Percentiles rank a stretch among this genome's conserved stretches.
phyloP scores from a whole-genome alignment of 495 filamentous ascomycete genomes.

The Xanthoparmelia taractica region DNA sequence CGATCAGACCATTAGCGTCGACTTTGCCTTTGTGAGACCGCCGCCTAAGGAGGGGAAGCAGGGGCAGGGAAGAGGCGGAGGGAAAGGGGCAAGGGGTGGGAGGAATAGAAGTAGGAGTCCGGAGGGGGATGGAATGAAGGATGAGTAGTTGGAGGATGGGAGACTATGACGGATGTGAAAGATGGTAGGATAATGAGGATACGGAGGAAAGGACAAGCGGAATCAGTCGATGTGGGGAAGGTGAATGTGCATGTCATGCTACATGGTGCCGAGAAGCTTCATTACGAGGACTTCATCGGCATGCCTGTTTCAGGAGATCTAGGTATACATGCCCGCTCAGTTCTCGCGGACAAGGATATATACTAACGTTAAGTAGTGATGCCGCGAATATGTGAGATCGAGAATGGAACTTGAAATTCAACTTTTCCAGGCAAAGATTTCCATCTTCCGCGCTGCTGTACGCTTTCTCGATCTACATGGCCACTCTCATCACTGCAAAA shows the following conservation, averaged over 20 bases:
- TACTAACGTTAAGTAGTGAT: neutral
- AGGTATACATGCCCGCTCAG: too few relatives aligned
- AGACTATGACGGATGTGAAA: too few relatives aligned
- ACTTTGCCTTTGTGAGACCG: conserved; percentile 95
- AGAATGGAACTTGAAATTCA: too few relatives aligned
- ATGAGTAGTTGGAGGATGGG: conserved; percentile 8
- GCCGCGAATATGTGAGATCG: too few relatives aligned
- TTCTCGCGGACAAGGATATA: neutral
- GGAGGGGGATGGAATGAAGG: conserved; percentile 23
- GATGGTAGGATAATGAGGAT: neutral
- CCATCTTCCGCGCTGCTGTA: neutral
- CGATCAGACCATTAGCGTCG: conserved; percentile 84
- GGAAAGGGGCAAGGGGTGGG: conserved; percentile 44
- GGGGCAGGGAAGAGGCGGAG: conserved; percentile 43
- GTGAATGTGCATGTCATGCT: neutral
- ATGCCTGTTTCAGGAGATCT: neutral
- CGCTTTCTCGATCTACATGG: too few relatives aligned
- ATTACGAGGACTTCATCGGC: conserved; percentile 8
- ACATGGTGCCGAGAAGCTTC: conserved; percentile 13
- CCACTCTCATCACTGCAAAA: neutral
- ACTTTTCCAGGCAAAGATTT: neutral
- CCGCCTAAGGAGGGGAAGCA: conserved; percentile 54
- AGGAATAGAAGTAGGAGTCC: conserved; percentile 50
- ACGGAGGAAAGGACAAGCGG: too few relatives aligned
- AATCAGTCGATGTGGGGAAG: neutral